Percentiles rank a stretch among this genome's conserved stretches.
phyloP scores from a whole-genome alignment of 169 alveolate species.

The Blepharisma undulans region DNA sequence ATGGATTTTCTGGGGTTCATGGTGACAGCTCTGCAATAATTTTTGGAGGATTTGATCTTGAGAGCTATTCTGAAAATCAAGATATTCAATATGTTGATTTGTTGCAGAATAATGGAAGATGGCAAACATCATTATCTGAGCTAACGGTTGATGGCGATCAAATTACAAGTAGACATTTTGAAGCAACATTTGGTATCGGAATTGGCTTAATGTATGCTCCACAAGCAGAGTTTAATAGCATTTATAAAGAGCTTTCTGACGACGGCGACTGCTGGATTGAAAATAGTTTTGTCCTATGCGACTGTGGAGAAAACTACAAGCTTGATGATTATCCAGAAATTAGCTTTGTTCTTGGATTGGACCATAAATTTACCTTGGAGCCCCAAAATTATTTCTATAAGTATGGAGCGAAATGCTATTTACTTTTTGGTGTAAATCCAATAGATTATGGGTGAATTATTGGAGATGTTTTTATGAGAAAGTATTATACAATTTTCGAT shows the following conservation, averaged over 20 bases:
- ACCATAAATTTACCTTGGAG: not conserved
- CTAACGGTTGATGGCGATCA: not conserved
- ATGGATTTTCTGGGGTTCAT: not conserved
- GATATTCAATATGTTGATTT: not conserved
- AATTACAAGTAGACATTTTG: not conserved
- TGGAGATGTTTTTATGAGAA: conserved; percentile 37
- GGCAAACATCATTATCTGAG: not conserved
- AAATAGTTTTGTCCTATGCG: not conserved
- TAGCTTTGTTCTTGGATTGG: not conserved
- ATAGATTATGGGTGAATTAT: conserved; percentile 24
- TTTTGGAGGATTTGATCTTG: conserved; percentile 12
- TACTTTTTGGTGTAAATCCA: not conserved
- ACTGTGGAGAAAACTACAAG: not conserved
- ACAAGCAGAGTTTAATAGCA: not conserved
- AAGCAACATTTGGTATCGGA: conserved; percentile 19
- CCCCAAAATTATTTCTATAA: conserved; percentile 13
- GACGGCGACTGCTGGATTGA: not conserved
- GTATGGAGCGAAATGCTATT: not conserved
- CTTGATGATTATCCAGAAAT: conserved; percentile 20
- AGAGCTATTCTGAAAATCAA: not conserved
- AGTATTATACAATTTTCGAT: conserved; percentile 35
- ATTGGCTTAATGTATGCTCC: conserved; percentile 17
- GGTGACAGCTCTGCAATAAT: not conserved
- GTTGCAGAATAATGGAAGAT: not conserved
- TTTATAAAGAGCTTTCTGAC: not conserved